phyloP scores from a whole-genome alignment of 805 yeast genomes.

The Saccharomycopsis guyanensis region DNA sequence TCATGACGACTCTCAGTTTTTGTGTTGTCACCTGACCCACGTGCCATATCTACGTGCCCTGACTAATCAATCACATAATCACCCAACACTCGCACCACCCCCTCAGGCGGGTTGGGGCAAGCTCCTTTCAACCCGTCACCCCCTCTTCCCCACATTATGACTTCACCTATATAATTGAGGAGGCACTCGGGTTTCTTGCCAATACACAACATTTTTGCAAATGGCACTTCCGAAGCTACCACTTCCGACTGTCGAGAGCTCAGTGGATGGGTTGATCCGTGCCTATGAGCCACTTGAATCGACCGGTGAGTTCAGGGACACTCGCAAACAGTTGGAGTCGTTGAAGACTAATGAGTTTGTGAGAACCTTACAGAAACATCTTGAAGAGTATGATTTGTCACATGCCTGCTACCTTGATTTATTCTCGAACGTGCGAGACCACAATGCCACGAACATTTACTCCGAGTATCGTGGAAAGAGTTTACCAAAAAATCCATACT shows the following conservation, averaged over 20 bases:
- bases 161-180: no score
- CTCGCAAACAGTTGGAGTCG: slow-evolving; percentile 37
- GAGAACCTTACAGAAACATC: slow-evolving; percentile 44
- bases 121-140: no score
- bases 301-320: slow-evolving; percentile 40
- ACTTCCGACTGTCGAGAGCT: slow-evolving; percentile 46
- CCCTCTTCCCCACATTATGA: no score
- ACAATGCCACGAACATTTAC: slow-evolving; percentile 47
- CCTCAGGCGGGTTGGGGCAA: no score
- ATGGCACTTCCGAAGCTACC: slow-evolving; percentile 46
- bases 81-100: no score
- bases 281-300: slow-evolving; percentile 56
- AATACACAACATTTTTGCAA: no score
- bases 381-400: slow-evolving; percentile 37
- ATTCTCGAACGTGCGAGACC: slow-evolving; percentile 32
- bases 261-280: slow-evolving; percentile 44
- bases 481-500: slow-evolving; percentile 70
- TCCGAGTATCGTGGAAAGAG: slow-evolving; percentile 60
- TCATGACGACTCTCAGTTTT: no score
- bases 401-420: slow-evolving; percentile 49
- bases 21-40: no score
- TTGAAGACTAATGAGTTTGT: slow-evolving; percentile 39
- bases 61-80: no score
- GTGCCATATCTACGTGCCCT: no score
- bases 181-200: no score